Conservation (phyloP, 2,329 filamentous ascomycete species). For the Trichoderma koningii region DNA sequence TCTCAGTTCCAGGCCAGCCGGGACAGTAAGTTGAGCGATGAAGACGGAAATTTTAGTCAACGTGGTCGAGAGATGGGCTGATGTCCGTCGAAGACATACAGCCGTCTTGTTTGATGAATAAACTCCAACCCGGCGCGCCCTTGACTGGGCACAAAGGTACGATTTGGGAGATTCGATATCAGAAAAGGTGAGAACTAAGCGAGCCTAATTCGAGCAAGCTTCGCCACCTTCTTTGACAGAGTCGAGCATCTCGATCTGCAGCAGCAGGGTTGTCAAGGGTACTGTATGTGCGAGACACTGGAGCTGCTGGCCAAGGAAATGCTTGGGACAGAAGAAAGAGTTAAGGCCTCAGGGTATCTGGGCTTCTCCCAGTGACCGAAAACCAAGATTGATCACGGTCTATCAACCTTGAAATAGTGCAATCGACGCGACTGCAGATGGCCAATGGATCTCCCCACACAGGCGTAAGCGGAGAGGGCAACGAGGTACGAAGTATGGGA, state of each 20-base stretch:
- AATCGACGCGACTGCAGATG: slow-evolving; percentile 5
- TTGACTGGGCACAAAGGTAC: neutral
- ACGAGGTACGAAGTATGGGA: neutral
- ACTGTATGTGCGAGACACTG: neutral
- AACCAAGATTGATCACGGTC: neutral
- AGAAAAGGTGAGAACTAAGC: neutral
- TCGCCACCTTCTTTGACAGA: slow-evolving; percentile 19
- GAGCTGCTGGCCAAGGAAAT: neutral
- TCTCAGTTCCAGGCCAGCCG: slow-evolving; percentile 4
- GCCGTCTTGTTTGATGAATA: neutral
- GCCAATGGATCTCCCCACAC: slow-evolving; percentile 1
- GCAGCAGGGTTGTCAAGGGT: slow-evolving; percentile 4
- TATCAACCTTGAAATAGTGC: neutral
- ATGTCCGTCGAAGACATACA: neutral
- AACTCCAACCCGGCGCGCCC: neutral
- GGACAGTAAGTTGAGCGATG: neutral
- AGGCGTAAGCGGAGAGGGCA: slow-evolving; percentile 11
- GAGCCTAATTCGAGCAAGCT: slow-evolving; percentile 20
- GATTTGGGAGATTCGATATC: slow-evolving; percentile 1
- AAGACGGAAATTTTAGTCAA: neutral
- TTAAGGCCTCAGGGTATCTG: neutral
- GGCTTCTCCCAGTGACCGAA: slow-evolving; percentile 1
- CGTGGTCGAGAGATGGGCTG: neutral
- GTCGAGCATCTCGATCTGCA: slow-evolving; percentile 21
- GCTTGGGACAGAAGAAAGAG: neutral